Conservation (phyloP, 371 early-diverging fungal genomes). For the Mucor ambiguus region DNA sequence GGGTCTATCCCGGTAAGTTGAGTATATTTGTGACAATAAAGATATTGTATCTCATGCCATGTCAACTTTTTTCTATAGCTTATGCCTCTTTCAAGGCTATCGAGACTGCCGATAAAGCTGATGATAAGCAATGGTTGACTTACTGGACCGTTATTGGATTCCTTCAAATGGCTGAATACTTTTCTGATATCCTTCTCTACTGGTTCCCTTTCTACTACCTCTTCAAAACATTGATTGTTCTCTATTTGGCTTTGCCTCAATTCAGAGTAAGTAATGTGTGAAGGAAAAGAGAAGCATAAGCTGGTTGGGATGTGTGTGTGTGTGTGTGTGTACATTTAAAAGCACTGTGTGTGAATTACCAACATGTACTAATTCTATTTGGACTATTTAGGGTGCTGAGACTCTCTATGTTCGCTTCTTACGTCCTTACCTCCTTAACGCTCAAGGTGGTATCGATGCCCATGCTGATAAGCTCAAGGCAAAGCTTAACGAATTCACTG, state of each 20-base stretch:
- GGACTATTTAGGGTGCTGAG: constrained; percentile 43
- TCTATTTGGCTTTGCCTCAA: constrained; percentile 84
- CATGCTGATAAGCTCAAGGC: constrained; percentile 21
- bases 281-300: background rate
- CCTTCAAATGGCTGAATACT: constrained; percentile 84
- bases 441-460: constrained; percentile 26
- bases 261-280: constrained; percentile 62
- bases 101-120: constrained; percentile 74
- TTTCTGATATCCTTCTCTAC: constrained; percentile 79
- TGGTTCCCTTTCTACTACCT: constrained; percentile 95
- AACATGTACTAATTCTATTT: background rate
- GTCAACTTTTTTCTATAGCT: constrained; percentile 46
- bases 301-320: background rate
- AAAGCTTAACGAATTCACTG: constrained; percentile 14
- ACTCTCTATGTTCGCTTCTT: constrained; percentile 45
- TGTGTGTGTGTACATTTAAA: background rate
- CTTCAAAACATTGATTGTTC: constrained; percentile 84
- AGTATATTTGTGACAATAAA: background rate
- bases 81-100: constrained; percentile 93
- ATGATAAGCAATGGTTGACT: constrained; percentile 90
- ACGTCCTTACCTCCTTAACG: constrained; percentile 43
- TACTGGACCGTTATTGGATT: constrained; percentile 90
- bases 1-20: constrained; percentile 77
- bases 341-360: background rate
- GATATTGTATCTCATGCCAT: background rate